A percentile compares a stretch with the other conserved stretches of the same genome.
These are phyloP conservation scores for Botrytis byssoidea DNA, from an alignment of 2,329 filamentous ascomycete genomes.

Conservation along the genomic window DNA sequence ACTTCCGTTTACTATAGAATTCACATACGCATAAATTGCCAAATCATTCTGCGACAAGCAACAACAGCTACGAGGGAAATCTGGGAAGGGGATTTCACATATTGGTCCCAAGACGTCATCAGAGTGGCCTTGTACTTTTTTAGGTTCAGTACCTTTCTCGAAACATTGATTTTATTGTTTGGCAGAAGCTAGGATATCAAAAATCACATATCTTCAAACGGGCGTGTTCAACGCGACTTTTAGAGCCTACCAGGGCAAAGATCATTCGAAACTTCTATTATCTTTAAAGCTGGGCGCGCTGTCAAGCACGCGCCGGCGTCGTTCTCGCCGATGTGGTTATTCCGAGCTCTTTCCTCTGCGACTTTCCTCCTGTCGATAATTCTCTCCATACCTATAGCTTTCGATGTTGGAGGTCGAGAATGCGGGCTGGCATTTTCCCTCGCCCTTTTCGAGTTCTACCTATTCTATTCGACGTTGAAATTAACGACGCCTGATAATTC, in stretches of 20 bases:
- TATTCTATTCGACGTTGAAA: conserved; percentile 78
- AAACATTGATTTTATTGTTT: neutral
- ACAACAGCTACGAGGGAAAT: neutral
- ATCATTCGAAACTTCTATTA: neutral
- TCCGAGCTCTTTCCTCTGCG: conserved; percentile 74
- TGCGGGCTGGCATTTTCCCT: conserved; percentile 94
- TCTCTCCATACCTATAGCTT: conserved; percentile 92
- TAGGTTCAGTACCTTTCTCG: neutral
- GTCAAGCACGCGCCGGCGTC: conserved; percentile 48
- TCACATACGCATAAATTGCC: neutral
- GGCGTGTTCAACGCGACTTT: neutral
- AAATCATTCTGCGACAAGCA: neutral
- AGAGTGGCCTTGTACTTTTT: neutral
- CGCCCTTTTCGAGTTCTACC: conserved; percentile 84
- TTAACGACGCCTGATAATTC: conserved; percentile 78
- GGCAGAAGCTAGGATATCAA: neutral
- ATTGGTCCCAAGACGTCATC: conserved; percentile 2
- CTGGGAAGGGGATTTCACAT: neutral
- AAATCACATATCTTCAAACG: neutral
- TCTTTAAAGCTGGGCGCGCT: conserved; percentile 42
- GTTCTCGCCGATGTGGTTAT: conserved; percentile 73
- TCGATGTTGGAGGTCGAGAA: conserved; percentile 94
- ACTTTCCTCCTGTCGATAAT: conserved; percentile 89
- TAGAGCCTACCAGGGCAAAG: conserved; percentile 3
- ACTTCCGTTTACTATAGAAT: neutral